Evolutionary conservation across 345 rosid genomes (phyloP).

Genomic region (Bruguiera gymnorhiza): DNA sequence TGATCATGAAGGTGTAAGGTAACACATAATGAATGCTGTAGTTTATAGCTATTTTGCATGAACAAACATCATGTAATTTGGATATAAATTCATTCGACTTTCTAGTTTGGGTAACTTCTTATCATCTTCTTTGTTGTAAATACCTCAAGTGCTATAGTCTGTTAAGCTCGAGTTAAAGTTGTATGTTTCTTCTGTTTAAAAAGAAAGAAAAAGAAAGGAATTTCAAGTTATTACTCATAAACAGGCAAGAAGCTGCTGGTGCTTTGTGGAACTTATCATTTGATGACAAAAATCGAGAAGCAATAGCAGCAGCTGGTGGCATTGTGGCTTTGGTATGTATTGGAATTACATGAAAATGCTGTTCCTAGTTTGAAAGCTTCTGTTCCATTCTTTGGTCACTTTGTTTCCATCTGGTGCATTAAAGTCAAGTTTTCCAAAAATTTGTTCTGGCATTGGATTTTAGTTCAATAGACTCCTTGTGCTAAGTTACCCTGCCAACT

Average conservation of each 20-base stretch:
- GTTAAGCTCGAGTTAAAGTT: not conserved
- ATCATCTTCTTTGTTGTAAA: not conserved
- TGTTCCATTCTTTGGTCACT: too few species aligned
- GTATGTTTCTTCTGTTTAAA: not conserved
- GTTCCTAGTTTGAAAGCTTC: not conserved
- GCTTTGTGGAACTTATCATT: slow-evolving; percentile 44
- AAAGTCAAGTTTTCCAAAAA: not conserved
- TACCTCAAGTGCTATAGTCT: not conserved
- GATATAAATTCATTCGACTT: not conserved
- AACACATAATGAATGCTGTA: slow-evolving; percentile 1
- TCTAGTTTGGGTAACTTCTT: not conserved
- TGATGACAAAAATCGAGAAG: slow-evolving; percentile 44
- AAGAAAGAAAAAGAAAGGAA: not conserved
- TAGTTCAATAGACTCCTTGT: too few species aligned
- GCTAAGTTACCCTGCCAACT: too few species aligned
- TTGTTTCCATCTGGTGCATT: not conserved
- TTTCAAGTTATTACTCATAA: slow-evolving; percentile 2
- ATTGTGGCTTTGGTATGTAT: slow-evolving; percentile 36
- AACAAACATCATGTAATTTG: not conserved
- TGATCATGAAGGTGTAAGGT: slow-evolving; percentile 42
- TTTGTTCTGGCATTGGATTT: not conserved
- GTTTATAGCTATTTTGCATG: not conserved
- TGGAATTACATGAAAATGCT: not conserved
- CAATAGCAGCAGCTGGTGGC: slow-evolving; percentile 39
- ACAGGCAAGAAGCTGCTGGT: slow-evolving; percentile 46